Percentiles rank a stretch among this genome's conserved stretches.
phyloP scores from a whole-genome alignment of 2,329 filamentous ascomycete genomes.

The Huntiella decipiens region DNA sequence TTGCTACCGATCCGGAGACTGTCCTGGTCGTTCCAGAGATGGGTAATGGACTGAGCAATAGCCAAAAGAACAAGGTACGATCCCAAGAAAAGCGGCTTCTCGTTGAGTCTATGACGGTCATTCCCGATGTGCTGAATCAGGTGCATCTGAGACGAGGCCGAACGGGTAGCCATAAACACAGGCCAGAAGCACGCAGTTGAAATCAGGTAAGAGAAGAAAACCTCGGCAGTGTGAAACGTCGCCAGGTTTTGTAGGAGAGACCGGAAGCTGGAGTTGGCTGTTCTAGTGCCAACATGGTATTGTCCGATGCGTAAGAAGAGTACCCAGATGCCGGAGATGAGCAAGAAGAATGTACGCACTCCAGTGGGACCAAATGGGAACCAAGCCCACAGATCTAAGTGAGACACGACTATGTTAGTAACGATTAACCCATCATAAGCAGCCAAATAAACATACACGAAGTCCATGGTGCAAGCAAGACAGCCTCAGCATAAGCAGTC shows the following conservation, averaged over 20 bases:
- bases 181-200: constrained; percentile 68
- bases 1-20: constrained; percentile 28
- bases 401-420: constrained; percentile 2
- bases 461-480: constrained; percentile 49
- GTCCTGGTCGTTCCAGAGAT: constrained; percentile 59
- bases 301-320: constrained; percentile 75
- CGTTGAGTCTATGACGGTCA: constrained; percentile 64
- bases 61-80: constrained; percentile 51
- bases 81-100: constrained; percentile 66
- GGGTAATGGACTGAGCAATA: constrained; percentile 45
- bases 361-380: constrained; percentile 63
- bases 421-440: no score
- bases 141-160: constrained; percentile 40
- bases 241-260: constrained; percentile 41
- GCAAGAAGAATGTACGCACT: constrained; percentile 55
- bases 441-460: constrained; percentile 35
- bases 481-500: constrained; percentile 54
- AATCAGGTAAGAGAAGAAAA: constrained; percentile 54
- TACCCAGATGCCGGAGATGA: constrained; percentile 55
- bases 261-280: constrained; percentile 47
- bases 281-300: constrained; percentile 56
- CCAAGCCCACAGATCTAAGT: constrained; percentile 63
- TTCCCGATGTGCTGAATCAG: constrained; percentile 54
- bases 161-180: constrained; percentile 56
- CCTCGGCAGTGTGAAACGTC: constrained; percentile 44